Percentiles rank a stretch among this genome's conserved stretches.
phyloP scores from a whole-genome alignment of 768 basidiomycete species.

The Leucosporidium creatinivorum region DNA sequence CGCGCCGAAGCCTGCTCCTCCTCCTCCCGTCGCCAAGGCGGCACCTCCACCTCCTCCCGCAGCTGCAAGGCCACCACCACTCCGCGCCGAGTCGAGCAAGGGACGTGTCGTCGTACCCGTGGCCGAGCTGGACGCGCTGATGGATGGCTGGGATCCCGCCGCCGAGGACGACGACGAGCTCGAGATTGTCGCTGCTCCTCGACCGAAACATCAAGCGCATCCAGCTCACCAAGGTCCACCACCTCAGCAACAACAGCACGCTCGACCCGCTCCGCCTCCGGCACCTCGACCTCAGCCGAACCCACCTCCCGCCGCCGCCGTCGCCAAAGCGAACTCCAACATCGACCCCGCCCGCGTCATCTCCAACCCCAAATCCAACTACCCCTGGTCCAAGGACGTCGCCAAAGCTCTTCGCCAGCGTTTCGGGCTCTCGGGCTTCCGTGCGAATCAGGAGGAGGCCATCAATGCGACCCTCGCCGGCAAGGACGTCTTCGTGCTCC shows the following conservation, averaged over 20 bases:
- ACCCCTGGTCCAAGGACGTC: constrained; percentile 48
- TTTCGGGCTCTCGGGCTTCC: constrained; percentile 64
- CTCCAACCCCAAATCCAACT: background rate
- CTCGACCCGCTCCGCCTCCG: background rate
- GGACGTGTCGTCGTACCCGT: too few relatives aligned
- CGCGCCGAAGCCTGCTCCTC: too few relatives aligned
- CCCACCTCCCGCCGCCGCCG: constrained; percentile 7
- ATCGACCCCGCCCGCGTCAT: background rate
- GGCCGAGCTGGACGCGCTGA: too few relatives aligned
- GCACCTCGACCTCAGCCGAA: background rate
- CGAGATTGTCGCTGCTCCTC: background rate
- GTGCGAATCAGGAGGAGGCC: constrained; percentile 77
- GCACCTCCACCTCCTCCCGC: too few relatives aligned
- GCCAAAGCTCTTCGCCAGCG: constrained; percentile 50
- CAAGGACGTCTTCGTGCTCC: constrained; percentile 83
- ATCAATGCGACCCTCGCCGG: constrained; percentile 71
- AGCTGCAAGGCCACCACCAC: too few relatives aligned
- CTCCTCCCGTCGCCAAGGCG: too few relatives aligned
- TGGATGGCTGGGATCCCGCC: too few relatives aligned
- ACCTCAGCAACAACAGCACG: too few relatives aligned
- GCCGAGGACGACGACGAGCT: too few relatives aligned
- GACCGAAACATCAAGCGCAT: background rate
- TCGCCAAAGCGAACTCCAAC: constrained; percentile 7
- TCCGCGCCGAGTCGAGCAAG: too few relatives aligned
- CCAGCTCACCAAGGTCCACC: too few relatives aligned